Base-by-base conservation (phyloP, 2,329 filamentous ascomycete species). In the Arthroderma uncinatum region DNA sequence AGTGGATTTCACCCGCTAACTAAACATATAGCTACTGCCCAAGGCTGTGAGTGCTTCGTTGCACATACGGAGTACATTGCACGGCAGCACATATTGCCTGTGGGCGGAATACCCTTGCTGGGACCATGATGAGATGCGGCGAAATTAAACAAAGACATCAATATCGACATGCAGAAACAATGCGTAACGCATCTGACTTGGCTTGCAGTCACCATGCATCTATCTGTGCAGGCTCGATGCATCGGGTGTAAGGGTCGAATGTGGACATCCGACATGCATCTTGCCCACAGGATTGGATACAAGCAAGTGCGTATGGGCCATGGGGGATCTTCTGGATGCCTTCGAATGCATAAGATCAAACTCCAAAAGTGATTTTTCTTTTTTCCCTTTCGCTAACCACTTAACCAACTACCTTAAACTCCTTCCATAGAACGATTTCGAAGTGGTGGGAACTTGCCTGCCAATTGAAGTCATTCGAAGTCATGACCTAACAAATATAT, bases 91-190 rank as follows among this genome's bases (percentile, higher is more conserved):
- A 30, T 30, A 30, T 30, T 30, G 5, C 14, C 7, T 34, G 14
- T 33, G 48, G 48, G 34, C 48, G 19, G 25, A 53, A 37, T 34
- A 37, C 48, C 48, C 48, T 53, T 53, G 48, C 48, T 21, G 19
- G 21, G 47, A 42, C 28, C 7, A 30, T 30, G n/a, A 42, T 42
- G 21, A 25, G 21, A 28, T 8, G 21, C 40, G 40, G 40, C 40
- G 23, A 21, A 44, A 30, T 30, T 30, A 30, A 23, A 23, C 16
- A 44, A 44, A 44, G 40, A 44, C 40, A 44, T 44, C 21, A 44
- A 44, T 44, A 19, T 44, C 21, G 40, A 44, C 25, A 44, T 44
- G 40, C 40, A 44, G 40, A 44, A 21, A 12, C 40, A 44, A 23
- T 5, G 19, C 12, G 21, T 12, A 23, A 10, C 16, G 16, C n/a